Evolutionary conservation across 176 grass and related monocot species (phyloP), one percentile per base, ranked within the genome.

Genomic region (Oryza glumipatula): DNA sequence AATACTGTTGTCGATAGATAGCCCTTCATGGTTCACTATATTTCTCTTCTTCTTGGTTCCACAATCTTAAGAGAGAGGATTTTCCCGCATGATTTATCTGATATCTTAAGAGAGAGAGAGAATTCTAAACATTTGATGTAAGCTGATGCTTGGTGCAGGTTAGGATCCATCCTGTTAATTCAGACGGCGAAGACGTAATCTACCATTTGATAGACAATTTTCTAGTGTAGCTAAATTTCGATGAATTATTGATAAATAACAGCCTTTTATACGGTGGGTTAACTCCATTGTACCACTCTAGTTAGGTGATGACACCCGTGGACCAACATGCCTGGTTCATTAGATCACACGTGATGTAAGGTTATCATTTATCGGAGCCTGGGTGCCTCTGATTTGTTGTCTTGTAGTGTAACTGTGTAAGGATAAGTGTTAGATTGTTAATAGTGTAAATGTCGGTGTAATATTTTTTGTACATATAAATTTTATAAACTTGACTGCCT

Each of bases 161-260:
- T 66, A 99, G 86, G 84, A 92, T 73, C 70, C 83, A 95, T 81
- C 90, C 82, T 67, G 70, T 84, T 82, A 89, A 99, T 74, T 88
- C 90, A 1, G 96, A 90, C 3, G 96, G 96, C 72, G 91, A 83
- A 72, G 96, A 99, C 39, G 93, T 99, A 60, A 90, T 99, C 64
- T 89, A 87, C 77, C 96, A 99, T 94, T 94, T 94, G 89, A 92
- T 96, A 76, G 96, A 99, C 54, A 98, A 91, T 73, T 98, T 98
- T 89, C 77, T 94, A 71, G 72, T 82, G n/a, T 96, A 94, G 69
- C 13, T 23, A 63, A 63, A 63, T 23, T 63, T n/a, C 1, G 3
- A 11, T 32, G 46, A 41, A 73, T 73, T 61, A 6, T 68, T 36
- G 56, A 76, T 66, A 47, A 36, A 12, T 75, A 5, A 35, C 13